Conservation (phyloP, 2,329 filamentous ascomycete species). For the Penicillium hordei region DNA sequence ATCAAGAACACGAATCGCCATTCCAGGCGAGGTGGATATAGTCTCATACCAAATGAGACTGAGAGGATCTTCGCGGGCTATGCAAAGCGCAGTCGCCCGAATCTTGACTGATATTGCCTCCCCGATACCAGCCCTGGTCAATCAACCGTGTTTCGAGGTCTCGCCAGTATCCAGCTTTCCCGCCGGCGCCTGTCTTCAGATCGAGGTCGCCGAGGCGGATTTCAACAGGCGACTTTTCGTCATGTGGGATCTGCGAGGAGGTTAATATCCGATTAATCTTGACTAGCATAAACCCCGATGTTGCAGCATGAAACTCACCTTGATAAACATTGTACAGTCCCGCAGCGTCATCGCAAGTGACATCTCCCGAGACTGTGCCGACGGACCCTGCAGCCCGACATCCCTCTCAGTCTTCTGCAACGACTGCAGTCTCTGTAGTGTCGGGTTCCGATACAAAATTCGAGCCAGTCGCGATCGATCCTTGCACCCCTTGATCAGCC, state of each 20-base stretch:
- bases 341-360: constrained; percentile 75
- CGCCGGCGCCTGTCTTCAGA: constrained; percentile 64
- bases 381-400: constrained; percentile 38
- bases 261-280: neutral
- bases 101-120: constrained; percentile 34
- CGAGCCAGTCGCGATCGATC: constrained; percentile 39
- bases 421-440: constrained; percentile 36
- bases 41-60: neutral
- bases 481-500: constrained; percentile 37
- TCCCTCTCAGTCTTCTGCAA: constrained; percentile 37
- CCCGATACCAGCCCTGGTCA: constrained; percentile 66
- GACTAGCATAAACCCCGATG: too few relatives aligned
- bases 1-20: neutral
- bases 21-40: neutral
- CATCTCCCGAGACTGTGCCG: constrained; percentile 49
- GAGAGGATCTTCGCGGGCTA: constrained; percentile 8
- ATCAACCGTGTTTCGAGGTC: constrained; percentile 63
- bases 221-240: constrained; percentile 36
- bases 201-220: constrained; percentile 72
- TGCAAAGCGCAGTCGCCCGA: constrained; percentile 38
- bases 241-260: constrained; percentile 33
- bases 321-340: constrained; percentile 74
- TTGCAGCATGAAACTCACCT: constrained; percentile 44
- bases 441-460: constrained; percentile 37
- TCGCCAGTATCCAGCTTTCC: constrained; percentile 70